Evolutionary conservation across 768 basidiomycete species (phyloP), one percentile per base, ranked within the genome.

Genomic region (Lactarius pseudohatsudake): DNA sequence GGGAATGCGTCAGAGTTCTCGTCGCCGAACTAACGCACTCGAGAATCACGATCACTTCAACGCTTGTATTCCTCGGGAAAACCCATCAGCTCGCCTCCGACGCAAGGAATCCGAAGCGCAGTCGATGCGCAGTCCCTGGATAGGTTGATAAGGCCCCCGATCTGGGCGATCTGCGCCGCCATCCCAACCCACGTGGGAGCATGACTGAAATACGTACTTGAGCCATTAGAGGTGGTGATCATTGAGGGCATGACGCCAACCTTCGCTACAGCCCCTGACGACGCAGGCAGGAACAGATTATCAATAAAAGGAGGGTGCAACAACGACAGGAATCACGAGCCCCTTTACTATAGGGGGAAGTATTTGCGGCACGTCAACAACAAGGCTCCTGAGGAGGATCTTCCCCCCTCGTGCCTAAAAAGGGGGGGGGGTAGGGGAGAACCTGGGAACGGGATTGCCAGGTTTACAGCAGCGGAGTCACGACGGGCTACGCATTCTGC

Each of bases 101-200:
- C 45, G 62, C 62, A 58, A 64, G 59, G 65, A 36, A 61, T 47
- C 28, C 66, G 43, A 59, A 59, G 58, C 55, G 55, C 30, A 32
- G 28, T 56, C 30, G 28, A 30, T 22, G 57, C 58, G 60, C 56
- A 41, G 60, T 61, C 53, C 66, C 66, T 67, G 59, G 43, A 67
- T 64, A 64, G 66, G 62, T 56, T 67, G 66, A 67, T 67, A 67
- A 67, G 62, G 54, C 26, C 43, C 62, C 62, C 66, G 66, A 67
- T 67, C 66, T 63, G 50, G 62, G 41, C 66, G 66, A 67, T 67
- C 66, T 67, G 57, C 58, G 53, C 34, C 62, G 53, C 34, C 58
- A 60, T 54, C 40, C 53, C 54, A 61, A 59, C 54, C 26, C 32
- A 36, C 56, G 58, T 38, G 61, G 20, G 40, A 36, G 8, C 8